Percentiles rank a stretch among this genome's conserved stretches.
phyloP scores from a whole-genome alignment of 2,329 filamentous ascomycete genomes.

The Trichoderma aggressivum region DNA sequence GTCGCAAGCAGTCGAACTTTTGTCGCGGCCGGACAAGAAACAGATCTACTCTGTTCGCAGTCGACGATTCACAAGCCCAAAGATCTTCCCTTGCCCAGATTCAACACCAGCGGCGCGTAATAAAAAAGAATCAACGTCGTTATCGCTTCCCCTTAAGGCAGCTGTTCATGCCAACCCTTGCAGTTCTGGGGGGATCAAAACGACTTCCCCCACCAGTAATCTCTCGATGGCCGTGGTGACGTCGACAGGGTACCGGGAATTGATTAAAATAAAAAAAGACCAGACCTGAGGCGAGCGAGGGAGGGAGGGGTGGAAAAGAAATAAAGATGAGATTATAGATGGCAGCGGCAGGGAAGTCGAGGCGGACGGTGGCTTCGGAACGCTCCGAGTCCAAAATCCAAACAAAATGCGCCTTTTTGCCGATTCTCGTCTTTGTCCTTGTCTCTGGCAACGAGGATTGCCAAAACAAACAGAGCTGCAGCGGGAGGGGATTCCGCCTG shows the following conservation, averaged over 20 bases:
- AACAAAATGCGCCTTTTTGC: background rate
- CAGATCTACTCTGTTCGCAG: background rate
- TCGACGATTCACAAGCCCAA: background rate
- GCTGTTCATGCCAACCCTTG: slow-evolving; percentile 15
- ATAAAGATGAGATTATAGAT: background rate
- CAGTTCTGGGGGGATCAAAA: background rate
- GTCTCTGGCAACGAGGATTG: background rate
- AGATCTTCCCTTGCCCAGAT: background rate
- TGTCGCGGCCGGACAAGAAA: background rate
- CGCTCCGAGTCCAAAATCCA: background rate
- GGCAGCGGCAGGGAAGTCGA: background rate
- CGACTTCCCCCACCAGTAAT: slow-evolving; percentile 11
- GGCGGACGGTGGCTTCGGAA: background rate
- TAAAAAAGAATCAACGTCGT: background rate
- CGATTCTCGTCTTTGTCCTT: background rate
- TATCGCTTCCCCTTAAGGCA: slow-evolving; percentile 14
- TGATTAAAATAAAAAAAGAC: background rate
- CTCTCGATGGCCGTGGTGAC: slow-evolving; percentile 12
- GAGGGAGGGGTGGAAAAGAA: background rate
- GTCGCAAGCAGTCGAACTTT: background rate
- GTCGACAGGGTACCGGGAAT: background rate
- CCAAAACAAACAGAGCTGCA: background rate
- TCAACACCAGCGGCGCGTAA: background rate
- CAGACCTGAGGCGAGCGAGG: background rate
- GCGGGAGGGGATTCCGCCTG: background rate